Conservation (phyloP, 495 filamentous ascomycete genomes). For the Rostrohypoxylon terebratum region DNA sequence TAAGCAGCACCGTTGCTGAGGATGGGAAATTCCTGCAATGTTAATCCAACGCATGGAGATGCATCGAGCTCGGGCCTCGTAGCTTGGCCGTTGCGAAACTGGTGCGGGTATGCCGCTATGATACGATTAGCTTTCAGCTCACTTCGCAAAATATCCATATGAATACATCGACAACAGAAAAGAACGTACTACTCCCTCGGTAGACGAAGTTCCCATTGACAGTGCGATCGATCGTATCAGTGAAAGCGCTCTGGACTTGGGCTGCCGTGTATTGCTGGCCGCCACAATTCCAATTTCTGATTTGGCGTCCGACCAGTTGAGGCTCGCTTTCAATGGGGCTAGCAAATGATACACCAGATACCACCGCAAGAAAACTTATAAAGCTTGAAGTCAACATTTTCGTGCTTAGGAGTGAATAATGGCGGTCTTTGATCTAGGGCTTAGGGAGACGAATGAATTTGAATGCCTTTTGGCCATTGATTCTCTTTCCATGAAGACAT, state of each 20-base stretch:
- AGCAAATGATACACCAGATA: background rate
- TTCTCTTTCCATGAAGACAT: background rate
- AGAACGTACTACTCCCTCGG: background rate
- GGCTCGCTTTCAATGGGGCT: background rate
- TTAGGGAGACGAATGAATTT: background rate
- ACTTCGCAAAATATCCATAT: background rate
- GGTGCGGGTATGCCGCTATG: background rate
- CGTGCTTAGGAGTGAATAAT: background rate
- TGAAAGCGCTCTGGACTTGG: background rate
- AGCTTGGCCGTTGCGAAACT: background rate
- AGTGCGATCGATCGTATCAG: background rate
- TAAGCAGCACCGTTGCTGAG: background rate
- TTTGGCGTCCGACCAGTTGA: background rate
- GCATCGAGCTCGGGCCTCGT: background rate
- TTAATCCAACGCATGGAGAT: background rate
- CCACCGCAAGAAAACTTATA: background rate
- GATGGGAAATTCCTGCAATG: background rate
- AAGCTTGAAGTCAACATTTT: background rate
- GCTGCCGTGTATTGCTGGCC: background rate
- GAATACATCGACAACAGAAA: background rate
- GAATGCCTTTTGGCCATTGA: background rate
- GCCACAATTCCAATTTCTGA: background rate
- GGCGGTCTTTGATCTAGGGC: background rate
- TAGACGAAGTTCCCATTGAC: background rate
- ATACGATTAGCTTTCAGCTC: background rate